These are phyloP conservation scores for Hepatocystis sp. DNA, from an alignment of 169 alveolate genomes.

Conservation along the genomic window DNA sequence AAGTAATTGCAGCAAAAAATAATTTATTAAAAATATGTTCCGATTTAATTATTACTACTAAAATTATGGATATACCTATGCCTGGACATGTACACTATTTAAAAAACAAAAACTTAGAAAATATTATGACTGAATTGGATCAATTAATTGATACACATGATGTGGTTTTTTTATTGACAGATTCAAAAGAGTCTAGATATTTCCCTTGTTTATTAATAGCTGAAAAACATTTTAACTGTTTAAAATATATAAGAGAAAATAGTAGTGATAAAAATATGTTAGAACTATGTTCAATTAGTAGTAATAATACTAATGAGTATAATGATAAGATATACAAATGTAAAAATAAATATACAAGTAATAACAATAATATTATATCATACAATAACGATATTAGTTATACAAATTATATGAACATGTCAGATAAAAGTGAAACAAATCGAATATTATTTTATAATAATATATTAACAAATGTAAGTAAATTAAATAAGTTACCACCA, in stretches of 20 bases:
- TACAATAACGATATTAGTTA: not conserved
- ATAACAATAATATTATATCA: not conserved
- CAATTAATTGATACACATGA: constrained; percentile 74
- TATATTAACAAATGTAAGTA: constrained; percentile 17
- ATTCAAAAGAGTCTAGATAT: constrained; percentile 85
- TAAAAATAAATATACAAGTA: no score
- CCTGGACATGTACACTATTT: constrained; percentile 79
- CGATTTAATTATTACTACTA: constrained; percentile 69
- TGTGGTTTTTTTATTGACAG: constrained; percentile 82
- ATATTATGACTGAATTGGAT: constrained; percentile 27
- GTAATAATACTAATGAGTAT: no score
- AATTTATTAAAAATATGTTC: constrained; percentile 78
- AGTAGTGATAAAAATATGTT: no score
- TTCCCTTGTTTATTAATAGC: constrained; percentile 82
- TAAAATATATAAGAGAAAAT: constrained; percentile 1
- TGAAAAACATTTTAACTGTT: constrained; percentile 32
- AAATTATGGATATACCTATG: constrained; percentile 82
- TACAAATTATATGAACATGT: not conserved
- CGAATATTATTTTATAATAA: constrained; percentile 39
- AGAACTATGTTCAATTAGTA: no score
- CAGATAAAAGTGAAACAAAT: not conserved
- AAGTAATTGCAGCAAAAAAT: constrained; percentile 79
- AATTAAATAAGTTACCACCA: no score
- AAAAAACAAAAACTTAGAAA: constrained; percentile 26
- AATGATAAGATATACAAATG: no score